Percentiles rank a stretch among this genome's conserved stretches.
Conservation (phyloP, 148 eudicot genomes). For the Spergularia bocconei region DNA sequence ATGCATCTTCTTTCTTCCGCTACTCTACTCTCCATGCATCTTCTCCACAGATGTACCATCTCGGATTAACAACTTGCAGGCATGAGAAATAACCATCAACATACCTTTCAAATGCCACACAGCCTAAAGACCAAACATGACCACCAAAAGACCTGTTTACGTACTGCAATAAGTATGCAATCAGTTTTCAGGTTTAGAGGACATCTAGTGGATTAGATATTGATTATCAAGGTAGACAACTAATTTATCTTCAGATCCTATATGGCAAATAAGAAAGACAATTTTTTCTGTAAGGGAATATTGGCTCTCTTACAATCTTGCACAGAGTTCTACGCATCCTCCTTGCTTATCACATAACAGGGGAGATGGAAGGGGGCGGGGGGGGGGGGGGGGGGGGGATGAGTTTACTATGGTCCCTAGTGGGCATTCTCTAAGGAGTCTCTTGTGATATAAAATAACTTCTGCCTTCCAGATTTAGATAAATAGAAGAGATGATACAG, state of each 20-base stretch:
- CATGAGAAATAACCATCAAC: neutral
- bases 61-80: neutral
- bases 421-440: no score
- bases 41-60: no score
- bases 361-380: no score
- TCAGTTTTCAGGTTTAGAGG: conserved; percentile 8
- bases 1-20: no score
- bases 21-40: no score
- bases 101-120: neutral
- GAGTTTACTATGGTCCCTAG: no score
- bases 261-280: neutral
- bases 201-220: neutral
- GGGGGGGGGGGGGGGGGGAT: no score
- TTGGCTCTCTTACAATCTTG: neutral
- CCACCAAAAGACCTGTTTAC: neutral
- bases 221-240: neutral
- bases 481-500: neutral
- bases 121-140: neutral
- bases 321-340: neutral
- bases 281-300: neutral
- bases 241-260: neutral
- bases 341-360: neutral
- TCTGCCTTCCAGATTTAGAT: neutral
- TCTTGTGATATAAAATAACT: neutral
- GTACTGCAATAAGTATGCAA: neutral